These are phyloP conservation scores for Plasmodium knowlesi DNA, from an alignment of 169 alveolate species.

Conservation along the genomic window DNA sequence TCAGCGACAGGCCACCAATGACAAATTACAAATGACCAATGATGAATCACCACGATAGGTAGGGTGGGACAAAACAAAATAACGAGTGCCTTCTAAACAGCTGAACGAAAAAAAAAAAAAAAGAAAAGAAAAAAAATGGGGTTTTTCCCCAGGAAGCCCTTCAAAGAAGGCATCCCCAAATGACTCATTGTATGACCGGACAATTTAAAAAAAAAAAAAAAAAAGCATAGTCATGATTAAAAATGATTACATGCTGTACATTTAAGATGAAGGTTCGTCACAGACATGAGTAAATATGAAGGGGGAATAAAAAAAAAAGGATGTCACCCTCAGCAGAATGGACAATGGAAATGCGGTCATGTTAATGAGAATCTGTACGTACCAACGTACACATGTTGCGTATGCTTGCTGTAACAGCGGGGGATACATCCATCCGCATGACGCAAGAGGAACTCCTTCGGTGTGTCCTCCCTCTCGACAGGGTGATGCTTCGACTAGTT, in stretches of 20 bases:
- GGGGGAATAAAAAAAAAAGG: neutral
- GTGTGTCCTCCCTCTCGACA: too few relatives aligned
- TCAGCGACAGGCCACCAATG: neutral
- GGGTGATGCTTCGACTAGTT: neutral
- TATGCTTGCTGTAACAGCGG: neutral
- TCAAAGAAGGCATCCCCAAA: neutral
- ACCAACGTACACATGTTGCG: neutral
- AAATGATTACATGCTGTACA: neutral
- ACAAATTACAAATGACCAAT: neutral
- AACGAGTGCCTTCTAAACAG: neutral
- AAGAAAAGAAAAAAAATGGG: neutral
- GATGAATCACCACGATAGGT: neutral
- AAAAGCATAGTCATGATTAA: neutral
- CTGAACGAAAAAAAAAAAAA: neutral
- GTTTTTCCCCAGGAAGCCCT: neutral
- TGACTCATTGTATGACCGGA: neutral
- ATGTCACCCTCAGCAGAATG: neutral
- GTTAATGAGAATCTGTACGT: neutral
- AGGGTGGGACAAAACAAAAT: neutral
- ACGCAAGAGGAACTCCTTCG: neutral
- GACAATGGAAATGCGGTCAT: neutral
- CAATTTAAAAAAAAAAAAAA: neutral
- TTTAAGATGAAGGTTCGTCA: neutral
- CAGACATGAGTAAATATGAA: neutral
- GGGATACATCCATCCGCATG: neutral